phyloP scores from a whole-genome alignment of 176 grass and related monocot species.

The Secale cereale region DNA sequence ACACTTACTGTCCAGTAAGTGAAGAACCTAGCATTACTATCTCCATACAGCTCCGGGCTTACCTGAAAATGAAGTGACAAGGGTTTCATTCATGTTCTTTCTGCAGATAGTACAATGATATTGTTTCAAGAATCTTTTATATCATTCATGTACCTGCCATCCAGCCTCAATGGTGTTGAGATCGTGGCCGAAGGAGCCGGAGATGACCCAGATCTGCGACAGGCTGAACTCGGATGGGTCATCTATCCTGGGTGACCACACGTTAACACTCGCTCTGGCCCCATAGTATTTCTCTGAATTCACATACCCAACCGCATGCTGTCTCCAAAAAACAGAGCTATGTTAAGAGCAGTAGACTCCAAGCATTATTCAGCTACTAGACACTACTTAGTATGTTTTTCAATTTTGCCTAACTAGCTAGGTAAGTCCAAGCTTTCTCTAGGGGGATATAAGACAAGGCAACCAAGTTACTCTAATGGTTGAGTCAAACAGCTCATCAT shows the following conservation, averaged over 20 bases:
- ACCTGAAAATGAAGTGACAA: conserved; percentile 34
- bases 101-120: not conserved
- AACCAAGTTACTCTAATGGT: conserved; percentile 10
- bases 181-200: conserved; percentile 77
- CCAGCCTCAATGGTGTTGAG: conserved; percentile 96
- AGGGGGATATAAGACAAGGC: conserved; percentile 3
- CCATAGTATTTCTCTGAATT: conserved; percentile 68
- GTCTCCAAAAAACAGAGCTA: conserved; percentile 24
- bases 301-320: conserved; percentile 90
- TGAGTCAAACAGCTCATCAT: conserved; percentile 13
- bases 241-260: conserved; percentile 80
- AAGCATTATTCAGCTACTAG: not conserved
- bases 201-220: conserved; percentile 89
- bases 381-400: not conserved
- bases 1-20: conserved; percentile 87
- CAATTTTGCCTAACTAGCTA: conserved; percentile 7
- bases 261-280: conserved; percentile 81
- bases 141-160: conserved; percentile 59
- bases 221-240: conserved; percentile 78
- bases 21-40: conserved; percentile 80
- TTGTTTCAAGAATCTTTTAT: not conserved
- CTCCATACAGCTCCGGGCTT: conserved; percentile 80
- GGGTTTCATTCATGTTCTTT: not conserved
- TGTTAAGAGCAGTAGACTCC: not conserved
- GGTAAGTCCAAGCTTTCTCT: conserved; percentile 2